phyloP scores from a whole-genome alignment of 2,329 filamentous ascomycete genomes.

The Nemania abortiva region DNA sequence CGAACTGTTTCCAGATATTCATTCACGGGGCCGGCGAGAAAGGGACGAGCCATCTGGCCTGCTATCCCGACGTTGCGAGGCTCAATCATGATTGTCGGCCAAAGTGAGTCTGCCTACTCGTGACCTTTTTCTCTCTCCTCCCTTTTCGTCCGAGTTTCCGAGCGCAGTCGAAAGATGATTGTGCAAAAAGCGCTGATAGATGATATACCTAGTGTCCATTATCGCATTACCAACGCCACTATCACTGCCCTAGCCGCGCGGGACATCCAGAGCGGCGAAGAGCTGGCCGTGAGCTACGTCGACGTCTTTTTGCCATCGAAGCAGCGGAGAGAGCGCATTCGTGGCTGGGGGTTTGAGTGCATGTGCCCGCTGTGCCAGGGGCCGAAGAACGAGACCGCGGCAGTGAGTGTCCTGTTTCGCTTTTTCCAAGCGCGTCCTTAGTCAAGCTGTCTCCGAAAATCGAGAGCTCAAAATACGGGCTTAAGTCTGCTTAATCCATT shows the following conservation, averaged over 20 bases:
- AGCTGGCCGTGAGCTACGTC: conserved; percentile 56
- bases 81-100: conserved; percentile 58
- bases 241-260: conserved; percentile 54
- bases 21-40: conserved; percentile 45
- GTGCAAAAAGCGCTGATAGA: conserved; percentile 10
- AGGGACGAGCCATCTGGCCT: conserved; percentile 50
- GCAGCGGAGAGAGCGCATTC: conserved; percentile 51
- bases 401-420: conserved; percentile 20
- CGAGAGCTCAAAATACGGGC: too few species aligned
- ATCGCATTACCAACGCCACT: conserved; percentile 53
- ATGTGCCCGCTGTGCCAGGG: conserved; percentile 50
- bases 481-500: not conserved
- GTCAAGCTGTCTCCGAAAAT: too few species aligned
- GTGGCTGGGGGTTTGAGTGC: conserved; percentile 55
- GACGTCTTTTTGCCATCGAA: conserved; percentile 45
- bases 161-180: too few species aligned
- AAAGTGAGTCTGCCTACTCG: conserved; percentile 49
- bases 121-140: too few species aligned
- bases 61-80: conserved; percentile 52
- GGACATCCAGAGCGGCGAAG: conserved; percentile 53
- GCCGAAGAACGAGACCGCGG: conserved; percentile 29
- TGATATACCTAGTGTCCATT: conserved; percentile 50
- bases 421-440: not conserved
- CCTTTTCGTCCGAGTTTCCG: not conserved
- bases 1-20: conserved; percentile 54